Evolutionary conservation across 2,329 filamentous ascomycete species (phyloP).

Genomic region (Penicillium brasilianum): DNA sequence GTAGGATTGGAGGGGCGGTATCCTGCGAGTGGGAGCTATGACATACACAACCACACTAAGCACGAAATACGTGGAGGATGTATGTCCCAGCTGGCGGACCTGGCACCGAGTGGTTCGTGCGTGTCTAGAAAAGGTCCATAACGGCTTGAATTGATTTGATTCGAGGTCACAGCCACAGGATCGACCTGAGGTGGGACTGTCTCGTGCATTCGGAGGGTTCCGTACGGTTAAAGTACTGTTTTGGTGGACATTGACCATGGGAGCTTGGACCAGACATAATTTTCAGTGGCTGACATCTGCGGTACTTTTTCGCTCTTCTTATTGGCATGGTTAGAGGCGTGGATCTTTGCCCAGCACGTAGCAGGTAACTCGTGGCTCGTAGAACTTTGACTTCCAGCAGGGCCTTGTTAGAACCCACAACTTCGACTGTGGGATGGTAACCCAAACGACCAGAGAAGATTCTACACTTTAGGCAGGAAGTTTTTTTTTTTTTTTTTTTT

Average conservation of each 20-base stretch:
- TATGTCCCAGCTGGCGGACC: slow-evolving; percentile 1
- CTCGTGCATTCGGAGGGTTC: slow-evolving; percentile 22
- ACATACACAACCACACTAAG: slow-evolving; percentile 24
- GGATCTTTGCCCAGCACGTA: background rate
- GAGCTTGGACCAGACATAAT: slow-evolving; percentile 21
- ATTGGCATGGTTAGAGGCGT: background rate
- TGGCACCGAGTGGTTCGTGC: slow-evolving; percentile 9
- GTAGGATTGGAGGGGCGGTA: slow-evolving; percentile 23
- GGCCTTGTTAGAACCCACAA: background rate
- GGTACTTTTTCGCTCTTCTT: slow-evolving; percentile 2
- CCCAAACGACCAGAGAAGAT: background rate
- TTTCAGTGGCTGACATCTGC: slow-evolving; percentile 4
- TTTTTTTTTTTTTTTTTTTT: background rate
- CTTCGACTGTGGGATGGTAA: background rate
- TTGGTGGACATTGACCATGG: slow-evolving; percentile 13
- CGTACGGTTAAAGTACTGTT: slow-evolving; percentile 11
- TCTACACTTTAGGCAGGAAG: background rate
- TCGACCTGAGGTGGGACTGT: slow-evolving; percentile 24
- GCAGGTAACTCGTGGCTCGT: background rate
- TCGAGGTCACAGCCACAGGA: slow-evolving; percentile 30
- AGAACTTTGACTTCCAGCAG: background rate
- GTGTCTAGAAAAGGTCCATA: slow-evolving; percentile 14
- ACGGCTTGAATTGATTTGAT: slow-evolving; percentile 12
- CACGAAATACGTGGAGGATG: background rate
- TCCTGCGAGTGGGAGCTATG: slow-evolving; percentile 19